Base-by-base conservation (phyloP, 495 filamentous ascomycete genomes). In the Paragyromitra xinjiangensis region DNA sequence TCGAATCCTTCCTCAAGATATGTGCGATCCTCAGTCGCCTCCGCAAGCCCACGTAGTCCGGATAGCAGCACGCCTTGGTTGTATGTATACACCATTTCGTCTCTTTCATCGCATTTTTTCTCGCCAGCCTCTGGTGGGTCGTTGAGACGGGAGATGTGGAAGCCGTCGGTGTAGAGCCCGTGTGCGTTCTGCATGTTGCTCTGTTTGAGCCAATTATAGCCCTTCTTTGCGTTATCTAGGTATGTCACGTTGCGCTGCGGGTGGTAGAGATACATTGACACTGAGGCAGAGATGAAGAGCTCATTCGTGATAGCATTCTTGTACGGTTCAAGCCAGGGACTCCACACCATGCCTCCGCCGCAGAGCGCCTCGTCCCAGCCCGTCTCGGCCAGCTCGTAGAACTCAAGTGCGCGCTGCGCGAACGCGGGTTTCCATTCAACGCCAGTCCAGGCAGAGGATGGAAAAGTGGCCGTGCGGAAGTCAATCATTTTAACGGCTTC, bases 271-370 rank as follows among this genome's bases (percentile, higher is more conserved):
- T 96, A 99, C 95, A 99, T 98, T 24, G 86, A 88, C 58, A 96
- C 88, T 61, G 91, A 94, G 0, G 93, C 93, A 0, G 94, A 85
- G 67, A 98, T 93, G 81, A 86, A 98, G 8, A 98, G 87, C 82
- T 98, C 90, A 82, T 99, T 99, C 40, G 95, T 99, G 77, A 99
- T 95, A 69, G 95, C 94, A 81, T 99, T 99, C 83, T 98, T 99
- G 84, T 99, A 98, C 0, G 95, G 94, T 24, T 85, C 83, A 51
- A 97, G 84, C 63, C 89, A 87, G 5, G 93, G 95, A 62, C 90
- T 95, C 95, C 95, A 99, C 63, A 91, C 86, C 94, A 99, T 97
- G 2, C 95, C 95, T 16, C 95, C 95, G 12, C 88, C 88, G 78
- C 95, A 98, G 1, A 97, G 87, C 50, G 85, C 87, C 24, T 88